phyloP scores from a whole-genome alignment of 495 filamentous ascomycete species.

The Penicillium riverlandense region DNA sequence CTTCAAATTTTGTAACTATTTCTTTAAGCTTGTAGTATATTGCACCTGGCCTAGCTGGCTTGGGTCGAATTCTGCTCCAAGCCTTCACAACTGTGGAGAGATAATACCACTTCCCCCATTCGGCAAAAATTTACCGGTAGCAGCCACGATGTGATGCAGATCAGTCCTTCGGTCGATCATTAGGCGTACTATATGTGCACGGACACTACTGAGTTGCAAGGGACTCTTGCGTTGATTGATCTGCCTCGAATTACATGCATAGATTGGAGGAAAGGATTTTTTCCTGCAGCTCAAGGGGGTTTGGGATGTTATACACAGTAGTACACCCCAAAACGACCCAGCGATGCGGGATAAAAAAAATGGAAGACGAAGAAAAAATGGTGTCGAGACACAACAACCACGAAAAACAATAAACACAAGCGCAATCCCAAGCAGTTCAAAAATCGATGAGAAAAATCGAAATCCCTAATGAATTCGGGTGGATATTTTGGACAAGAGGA shows the following conservation, averaged over 20 bases:
- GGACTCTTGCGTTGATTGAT: conserved; percentile 1
- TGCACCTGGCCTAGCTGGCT: no score
- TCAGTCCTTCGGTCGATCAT: no score
- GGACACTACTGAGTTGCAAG: neutral
- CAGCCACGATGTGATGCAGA: no score
- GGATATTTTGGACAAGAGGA: neutral
- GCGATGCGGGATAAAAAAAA: neutral
- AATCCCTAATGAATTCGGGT: no score
- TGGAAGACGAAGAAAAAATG: neutral
- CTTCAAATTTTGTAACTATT: no score
- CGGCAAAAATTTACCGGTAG: no score
- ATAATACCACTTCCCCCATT: no score
- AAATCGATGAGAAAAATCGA: conserved; percentile 7
- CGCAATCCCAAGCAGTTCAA: conserved; percentile 4
- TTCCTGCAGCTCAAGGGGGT: conserved; percentile 1
- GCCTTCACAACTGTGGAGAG: no score
- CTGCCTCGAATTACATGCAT: conserved; percentile 24
- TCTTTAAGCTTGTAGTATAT: no score
- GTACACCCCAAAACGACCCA: neutral
- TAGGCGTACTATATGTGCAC: neutral
- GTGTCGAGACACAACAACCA: neutral
- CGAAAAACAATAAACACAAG: neutral
- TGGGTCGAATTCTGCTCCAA: no score
- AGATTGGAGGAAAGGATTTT: conserved; percentile 11
- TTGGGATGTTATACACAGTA: neutral